phyloP scores from a whole-genome alignment of 169 alveolate species.

The Plasmodium gallinaceum region DNA sequence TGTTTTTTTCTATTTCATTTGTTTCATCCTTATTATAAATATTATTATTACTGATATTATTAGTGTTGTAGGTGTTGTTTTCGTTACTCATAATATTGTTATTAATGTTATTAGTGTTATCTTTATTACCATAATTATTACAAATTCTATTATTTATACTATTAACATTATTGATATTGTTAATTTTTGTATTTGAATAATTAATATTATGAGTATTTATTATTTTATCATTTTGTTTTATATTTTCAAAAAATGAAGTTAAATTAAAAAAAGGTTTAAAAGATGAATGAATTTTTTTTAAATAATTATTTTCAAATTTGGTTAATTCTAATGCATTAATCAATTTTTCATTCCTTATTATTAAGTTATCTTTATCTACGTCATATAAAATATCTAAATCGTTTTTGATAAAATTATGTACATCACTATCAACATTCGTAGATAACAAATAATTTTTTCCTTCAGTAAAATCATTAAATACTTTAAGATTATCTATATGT shows the following conservation, averaged over 20 bases:
- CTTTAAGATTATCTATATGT: conserved; percentile 56
- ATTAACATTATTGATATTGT: neutral
- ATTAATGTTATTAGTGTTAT: neutral
- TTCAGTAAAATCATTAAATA: conserved; percentile 45
- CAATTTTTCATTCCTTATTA: conserved; percentile 39
- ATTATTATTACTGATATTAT: neutral
- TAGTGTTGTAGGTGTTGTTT: neutral
- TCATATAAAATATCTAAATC: conserved; percentile 43
- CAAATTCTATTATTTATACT: neutral
- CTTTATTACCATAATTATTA: neutral
- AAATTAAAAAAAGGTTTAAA: conserved; percentile 58
- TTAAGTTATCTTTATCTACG: conserved; percentile 38
- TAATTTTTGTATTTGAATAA: conserved; percentile 1
- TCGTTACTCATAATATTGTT: neutral
- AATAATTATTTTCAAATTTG: conserved; percentile 63
- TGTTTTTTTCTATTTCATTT: no score
- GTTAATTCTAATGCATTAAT: conserved; percentile 49
- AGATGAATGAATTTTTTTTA: conserved; percentile 36
- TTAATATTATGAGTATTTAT: neutral
- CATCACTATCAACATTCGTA: conserved; percentile 56
- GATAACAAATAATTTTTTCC: conserved; percentile 63
- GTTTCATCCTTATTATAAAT: no score
- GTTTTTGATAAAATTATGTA: conserved; percentile 39
- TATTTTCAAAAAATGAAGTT: conserved; percentile 50
- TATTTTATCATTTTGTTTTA: conserved; percentile 15